Evolutionary conservation across 192 early-diverging fungal species (phyloP).

Genomic region (Backusella macrospora): DNA sequence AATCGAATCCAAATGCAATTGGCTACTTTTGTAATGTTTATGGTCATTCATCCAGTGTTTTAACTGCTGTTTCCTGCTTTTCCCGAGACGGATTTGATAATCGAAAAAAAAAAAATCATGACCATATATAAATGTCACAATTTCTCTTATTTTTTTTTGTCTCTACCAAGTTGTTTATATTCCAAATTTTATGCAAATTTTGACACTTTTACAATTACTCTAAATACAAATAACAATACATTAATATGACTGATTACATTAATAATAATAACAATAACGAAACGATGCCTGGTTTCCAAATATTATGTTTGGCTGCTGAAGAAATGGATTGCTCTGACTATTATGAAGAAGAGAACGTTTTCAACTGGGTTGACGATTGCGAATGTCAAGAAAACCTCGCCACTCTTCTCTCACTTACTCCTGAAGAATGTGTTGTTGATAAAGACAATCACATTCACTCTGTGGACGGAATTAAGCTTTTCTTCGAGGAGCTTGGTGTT

Average conservation of each 20-base stretch:
- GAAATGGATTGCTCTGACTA: not conserved
- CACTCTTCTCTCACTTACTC: constrained; percentile 29
- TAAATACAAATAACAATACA: not conserved
- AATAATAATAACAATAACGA: constrained; percentile 8
- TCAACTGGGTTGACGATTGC: constrained; percentile 21
- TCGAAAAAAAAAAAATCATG: not conserved
- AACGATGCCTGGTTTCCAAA: constrained; percentile 1
- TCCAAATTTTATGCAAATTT: constrained; percentile 9
- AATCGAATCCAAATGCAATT: not conserved
- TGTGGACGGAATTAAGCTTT: constrained; percentile 8
- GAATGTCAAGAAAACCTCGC: constrained; percentile 30
- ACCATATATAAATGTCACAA: not conserved
- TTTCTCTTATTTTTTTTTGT: not conserved
- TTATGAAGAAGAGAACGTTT: constrained; percentile 8
- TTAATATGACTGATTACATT: not conserved
- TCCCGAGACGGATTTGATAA: constrained; percentile 1
- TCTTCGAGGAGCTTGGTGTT: constrained; percentile 38
- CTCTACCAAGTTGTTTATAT: not conserved
- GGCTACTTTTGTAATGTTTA: constrained; percentile 8
- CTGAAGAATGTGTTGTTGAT: constrained; percentile 29
- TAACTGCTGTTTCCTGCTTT: constrained; percentile 10
- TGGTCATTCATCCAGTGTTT: constrained; percentile 13
- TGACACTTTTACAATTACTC: not conserved
- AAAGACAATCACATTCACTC: constrained; percentile 26
- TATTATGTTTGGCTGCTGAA: constrained; percentile 2